Conservation (phyloP, 2,329 filamentous ascomycete species). For the Sarocladium brachiariae region DNA sequence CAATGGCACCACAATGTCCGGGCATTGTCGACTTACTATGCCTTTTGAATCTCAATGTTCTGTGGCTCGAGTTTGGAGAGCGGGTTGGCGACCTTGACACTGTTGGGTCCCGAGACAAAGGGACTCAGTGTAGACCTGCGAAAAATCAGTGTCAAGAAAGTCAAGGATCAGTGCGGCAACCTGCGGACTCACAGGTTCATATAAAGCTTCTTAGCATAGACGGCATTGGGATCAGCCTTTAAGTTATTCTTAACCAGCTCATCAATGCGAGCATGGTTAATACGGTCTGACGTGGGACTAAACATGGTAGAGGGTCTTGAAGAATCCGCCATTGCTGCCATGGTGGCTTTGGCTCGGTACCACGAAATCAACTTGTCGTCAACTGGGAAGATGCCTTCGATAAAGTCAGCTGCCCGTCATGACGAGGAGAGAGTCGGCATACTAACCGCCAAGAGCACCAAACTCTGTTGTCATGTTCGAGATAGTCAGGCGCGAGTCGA, state of each 20-base stretch:
- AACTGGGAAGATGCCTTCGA: conserved; percentile 61
- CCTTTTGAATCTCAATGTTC: conserved; percentile 73
- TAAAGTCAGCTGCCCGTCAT: conserved; percentile 4
- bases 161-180: neutral
- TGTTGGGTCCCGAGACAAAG: conserved; percentile 80
- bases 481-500: conserved; percentile 70
- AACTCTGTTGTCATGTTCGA: conserved; percentile 79
- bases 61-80: conserved; percentile 64
- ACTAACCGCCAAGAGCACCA: conserved; percentile 52
- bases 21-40: conserved; percentile 47
- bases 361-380: conserved; percentile 65
- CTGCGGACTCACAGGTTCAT: conserved; percentile 64
- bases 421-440: neutral
- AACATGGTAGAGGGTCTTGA: conserved; percentile 19
- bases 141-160: conserved; percentile 22
- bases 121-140: conserved; percentile 64
- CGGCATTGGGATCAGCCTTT: conserved; percentile 66
- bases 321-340: conserved; percentile 51
- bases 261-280: conserved; percentile 69
- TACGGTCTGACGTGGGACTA: conserved; percentile 44
- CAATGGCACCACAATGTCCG: neutral
- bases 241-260: conserved; percentile 61
- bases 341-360: conserved; percentile 71
- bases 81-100: conserved; percentile 79
- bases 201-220: conserved; percentile 77